Conservation (phyloP, 225 moss, liverwort and hornwort species). For the Anthoceros angustus region DNA sequence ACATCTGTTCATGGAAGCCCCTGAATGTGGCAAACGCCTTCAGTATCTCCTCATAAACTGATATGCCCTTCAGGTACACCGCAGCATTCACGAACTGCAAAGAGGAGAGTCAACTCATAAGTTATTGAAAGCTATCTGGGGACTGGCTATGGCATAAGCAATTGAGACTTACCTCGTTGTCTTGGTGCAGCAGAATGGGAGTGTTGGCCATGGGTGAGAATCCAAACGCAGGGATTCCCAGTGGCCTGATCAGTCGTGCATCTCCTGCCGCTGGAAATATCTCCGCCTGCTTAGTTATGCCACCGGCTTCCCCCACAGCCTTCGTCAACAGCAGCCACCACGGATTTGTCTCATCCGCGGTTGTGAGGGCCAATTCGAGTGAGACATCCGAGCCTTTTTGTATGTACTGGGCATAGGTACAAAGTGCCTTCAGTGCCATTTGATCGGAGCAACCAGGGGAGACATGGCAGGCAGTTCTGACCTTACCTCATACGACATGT, state of each 20-base stretch:
- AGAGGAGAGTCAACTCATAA: neutral
- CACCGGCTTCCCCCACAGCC: conserved; percentile 14
- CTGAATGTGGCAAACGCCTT: conserved; percentile 3
- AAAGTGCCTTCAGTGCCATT: neutral
- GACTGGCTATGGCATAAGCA: neutral
- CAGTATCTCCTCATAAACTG: conserved; percentile 6
- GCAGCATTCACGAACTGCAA: conserved; percentile 8
- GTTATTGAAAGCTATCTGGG: neutral
- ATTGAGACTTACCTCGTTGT: conserved; percentile 17
- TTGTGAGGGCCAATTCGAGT: conserved; percentile 3
- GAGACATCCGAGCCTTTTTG: conserved; percentile 6
- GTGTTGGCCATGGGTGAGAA: conserved; percentile 31
- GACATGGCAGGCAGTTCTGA: neutral
- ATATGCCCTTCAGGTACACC: conserved; percentile 8
- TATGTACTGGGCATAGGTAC: conserved; percentile 6
- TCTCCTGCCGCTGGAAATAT: conserved; percentile 21
- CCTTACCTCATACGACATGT: conserved; percentile 12
- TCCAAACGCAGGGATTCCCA: conserved; percentile 27
- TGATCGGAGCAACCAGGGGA: neutral
- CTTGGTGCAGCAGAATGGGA: conserved; percentile 18
- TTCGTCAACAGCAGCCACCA: conserved; percentile 12
- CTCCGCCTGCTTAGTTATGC: conserved; percentile 12
- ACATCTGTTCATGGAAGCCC: neutral
- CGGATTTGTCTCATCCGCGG: conserved; percentile 11
- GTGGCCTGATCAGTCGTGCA: conserved; percentile 19